Conservation (phyloP, 805 yeast genomes). For the Saccharomycopsis sp. region DNA sequence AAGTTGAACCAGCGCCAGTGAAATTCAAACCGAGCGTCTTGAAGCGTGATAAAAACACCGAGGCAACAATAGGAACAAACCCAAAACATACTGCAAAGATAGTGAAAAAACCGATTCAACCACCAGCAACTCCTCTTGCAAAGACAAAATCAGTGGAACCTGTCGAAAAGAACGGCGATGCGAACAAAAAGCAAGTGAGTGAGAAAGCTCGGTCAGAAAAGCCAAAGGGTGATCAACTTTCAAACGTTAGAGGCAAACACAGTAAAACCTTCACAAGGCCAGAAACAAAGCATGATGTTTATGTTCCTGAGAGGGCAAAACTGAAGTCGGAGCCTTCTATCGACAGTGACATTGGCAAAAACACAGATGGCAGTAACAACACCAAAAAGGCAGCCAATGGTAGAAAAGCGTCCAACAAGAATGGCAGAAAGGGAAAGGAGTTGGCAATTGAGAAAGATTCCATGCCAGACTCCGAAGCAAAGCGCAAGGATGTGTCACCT, state of each 20-base stretch:
- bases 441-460: neutral
- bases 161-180: no score
- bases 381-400: neutral
- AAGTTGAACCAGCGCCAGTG: no score
- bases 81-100: neutral
- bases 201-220: no score
- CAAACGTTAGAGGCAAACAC: no score
- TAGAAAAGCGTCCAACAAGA: neutral
- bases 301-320: neutral
- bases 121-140: neutral
- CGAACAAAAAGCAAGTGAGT: no score
- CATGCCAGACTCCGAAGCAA: neutral
- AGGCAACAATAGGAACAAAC: neutral
- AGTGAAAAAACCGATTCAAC: no score
- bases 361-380: neutral
- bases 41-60: slow-evolving; percentile 5
- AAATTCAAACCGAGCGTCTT: slow-evolving; percentile 12
- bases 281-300: no score
- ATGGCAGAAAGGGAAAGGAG: neutral
- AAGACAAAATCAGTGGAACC: neutral
- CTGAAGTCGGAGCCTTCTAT: neutral
- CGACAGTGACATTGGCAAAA: neutral
- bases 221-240: no score
- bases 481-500: neutral
- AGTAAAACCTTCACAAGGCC: no score